Conservation (phyloP, 208 protist species). For the Tritrichomonas foetus region DNA sequence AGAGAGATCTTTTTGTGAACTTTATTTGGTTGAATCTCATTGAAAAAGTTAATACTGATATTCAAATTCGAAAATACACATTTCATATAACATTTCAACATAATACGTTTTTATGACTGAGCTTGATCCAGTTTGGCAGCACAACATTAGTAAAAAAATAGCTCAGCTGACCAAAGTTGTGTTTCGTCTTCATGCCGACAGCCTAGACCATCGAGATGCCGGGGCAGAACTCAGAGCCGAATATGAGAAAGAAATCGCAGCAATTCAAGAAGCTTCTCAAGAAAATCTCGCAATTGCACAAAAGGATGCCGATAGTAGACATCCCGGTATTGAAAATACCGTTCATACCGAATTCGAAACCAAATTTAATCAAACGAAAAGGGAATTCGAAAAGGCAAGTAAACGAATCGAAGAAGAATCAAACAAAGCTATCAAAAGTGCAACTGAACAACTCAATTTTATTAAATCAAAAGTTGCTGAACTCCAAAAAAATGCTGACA, state of each 20-base stretch:
- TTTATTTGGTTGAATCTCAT: no score
- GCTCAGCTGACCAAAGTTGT: background rate
- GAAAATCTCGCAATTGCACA: background rate
- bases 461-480: background rate
- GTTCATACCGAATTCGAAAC: slow-evolving; percentile 36
- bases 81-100: no score
- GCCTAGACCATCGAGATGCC: background rate
- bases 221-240: background rate
- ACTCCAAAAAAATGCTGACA: background rate
- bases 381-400: background rate
- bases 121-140: background rate
- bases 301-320: background rate
- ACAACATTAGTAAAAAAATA: slow-evolving; percentile 21
- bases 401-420: background rate
- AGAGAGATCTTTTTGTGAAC: no score
- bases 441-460: background rate
- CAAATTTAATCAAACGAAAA: background rate
- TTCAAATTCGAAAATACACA: no score
- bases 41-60: no score
- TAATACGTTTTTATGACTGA: background rate
- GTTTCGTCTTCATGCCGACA: background rate
- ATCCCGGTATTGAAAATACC: slow-evolving; percentile 5
- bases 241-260: background rate
- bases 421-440: background rate
- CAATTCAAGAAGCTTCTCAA: background rate